Conservation (phyloP, 2,329 filamentous ascomycete species). For the Penicillium sp. region DNA sequence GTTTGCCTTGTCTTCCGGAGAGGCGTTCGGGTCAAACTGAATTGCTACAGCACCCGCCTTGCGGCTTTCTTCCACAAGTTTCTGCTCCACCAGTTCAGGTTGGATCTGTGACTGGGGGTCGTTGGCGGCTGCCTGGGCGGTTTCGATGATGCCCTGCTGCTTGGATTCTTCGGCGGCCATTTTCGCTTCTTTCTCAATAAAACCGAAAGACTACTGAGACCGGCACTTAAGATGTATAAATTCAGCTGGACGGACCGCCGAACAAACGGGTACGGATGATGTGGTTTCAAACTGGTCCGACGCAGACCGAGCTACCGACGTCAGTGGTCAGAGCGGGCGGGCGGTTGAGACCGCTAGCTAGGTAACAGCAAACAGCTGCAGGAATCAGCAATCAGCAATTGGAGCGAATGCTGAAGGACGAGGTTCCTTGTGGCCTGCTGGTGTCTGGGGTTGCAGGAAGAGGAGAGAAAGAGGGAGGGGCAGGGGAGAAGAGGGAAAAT, state of each 20-base stretch:
- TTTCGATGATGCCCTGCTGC: conserved; percentile 74
- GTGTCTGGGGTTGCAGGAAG: not conserved
- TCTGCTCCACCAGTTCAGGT: conserved; percentile 67
- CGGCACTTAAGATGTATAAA: not conserved
- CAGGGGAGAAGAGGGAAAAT: not conserved
- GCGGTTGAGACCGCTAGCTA: not conserved
- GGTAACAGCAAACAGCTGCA: not conserved
- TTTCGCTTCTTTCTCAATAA: not conserved
- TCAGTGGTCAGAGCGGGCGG: conserved; percentile 6
- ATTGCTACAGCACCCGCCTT: conserved; percentile 77
- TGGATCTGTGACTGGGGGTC: conserved; percentile 66
- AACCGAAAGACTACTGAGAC: not conserved
- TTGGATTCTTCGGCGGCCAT: conserved; percentile 43
- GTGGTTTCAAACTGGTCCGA: not conserved
- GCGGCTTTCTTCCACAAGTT: conserved; percentile 71
- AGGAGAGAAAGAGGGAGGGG: not conserved
- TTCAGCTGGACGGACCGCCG: not conserved
- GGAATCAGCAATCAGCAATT: not conserved
- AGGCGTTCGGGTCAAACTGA: conserved; percentile 82
- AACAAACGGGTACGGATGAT: not conserved
- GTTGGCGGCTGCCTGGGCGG: conserved; percentile 50
- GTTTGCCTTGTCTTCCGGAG: conserved; percentile 75
- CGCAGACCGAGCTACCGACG: not conserved
- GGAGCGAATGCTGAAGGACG: not conserved
- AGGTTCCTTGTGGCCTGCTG: not conserved